phyloP scores from a whole-genome alignment of 2,329 filamentous ascomycete species.

The Apiospora sp. region DNA sequence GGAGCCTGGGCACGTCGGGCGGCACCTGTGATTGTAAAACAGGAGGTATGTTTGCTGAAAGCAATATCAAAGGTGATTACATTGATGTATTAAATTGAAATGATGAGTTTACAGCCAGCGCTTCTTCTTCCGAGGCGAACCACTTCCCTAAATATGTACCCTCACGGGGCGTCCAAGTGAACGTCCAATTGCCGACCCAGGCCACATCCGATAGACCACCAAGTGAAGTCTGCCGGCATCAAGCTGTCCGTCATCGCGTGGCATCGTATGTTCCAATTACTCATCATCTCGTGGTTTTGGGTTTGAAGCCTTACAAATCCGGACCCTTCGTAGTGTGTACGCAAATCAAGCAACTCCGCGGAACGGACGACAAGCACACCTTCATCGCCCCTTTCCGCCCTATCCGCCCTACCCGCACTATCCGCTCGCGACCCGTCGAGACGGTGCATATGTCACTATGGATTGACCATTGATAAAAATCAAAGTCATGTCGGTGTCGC shows the following conservation, averaged over 20 bases:
- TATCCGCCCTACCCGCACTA: too few relatives aligned
- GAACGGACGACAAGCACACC: neutral
- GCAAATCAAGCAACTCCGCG: neutral
- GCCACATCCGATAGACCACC: neutral
- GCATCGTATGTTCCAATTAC: neutral
- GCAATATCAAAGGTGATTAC: neutral
- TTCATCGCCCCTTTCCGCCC: neutral
- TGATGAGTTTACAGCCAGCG: neutral
- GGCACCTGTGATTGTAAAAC: too few relatives aligned
- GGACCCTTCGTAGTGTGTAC: neutral
- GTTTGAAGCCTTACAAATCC: neutral
- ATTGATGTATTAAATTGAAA: neutral
- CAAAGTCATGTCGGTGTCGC: neutral
- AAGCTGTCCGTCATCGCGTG: neutral
- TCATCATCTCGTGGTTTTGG: neutral
- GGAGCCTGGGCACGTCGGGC: too few relatives aligned
- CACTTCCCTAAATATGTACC: neutral
- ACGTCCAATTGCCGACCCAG: neutral
- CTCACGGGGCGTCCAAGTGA: too few relatives aligned
- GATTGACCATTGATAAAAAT: neutral
- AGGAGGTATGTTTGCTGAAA: too few relatives aligned
- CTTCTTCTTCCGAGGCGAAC: neutral
- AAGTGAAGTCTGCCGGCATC: too few relatives aligned
- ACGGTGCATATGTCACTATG: neutral
- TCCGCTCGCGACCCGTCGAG: neutral